Base-by-base conservation (phyloP, 2,329 filamentous ascomycete species). In the Ophiostoma australiae region DNA sequence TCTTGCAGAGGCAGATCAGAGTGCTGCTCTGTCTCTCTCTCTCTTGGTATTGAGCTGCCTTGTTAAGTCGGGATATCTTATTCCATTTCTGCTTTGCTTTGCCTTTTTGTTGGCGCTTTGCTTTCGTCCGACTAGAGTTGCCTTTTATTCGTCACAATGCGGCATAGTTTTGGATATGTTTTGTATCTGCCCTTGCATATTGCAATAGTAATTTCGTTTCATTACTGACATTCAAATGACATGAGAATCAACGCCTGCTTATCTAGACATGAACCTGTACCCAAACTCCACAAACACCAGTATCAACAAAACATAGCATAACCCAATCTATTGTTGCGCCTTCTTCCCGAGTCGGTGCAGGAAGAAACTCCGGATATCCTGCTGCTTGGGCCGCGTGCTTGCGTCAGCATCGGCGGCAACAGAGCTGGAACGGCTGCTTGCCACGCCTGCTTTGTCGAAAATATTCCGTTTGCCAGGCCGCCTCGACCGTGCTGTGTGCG, bases 401-500 rank as follows among this genome's bases (percentile, higher is more conserved):
- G 37, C 67, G 5, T 61, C 67, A 27, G 39, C 68, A 35, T 58
- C 33, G 3, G 27, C 61, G 23, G 13, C 66, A 23, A 17, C 37
- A 15, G 10, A n/a, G 41, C 39, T 48, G 4, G 17, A 20, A 5
- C 4, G 7, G 20, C 39, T 48, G 37, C 44, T 35, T 8, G 31
- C 33, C 20, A 23, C 63, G 4, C 15, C 55, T 2, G 55, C 39
- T 8, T 52, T 70, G 61, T 72, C 70, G 69, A 75, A 87, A 4
- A 87, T 82, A 74, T 81, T 84, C 72, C 82, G 82, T 76, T 84
- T 87, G 13, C 82, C 82, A 68, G 81, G 84, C 66, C 82, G 84
- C 74, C 85, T 86, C 13, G 91, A 91, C 68, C 93, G 85, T 67
- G 94, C 89, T 2, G 87, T 85, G 77, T 90, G 89, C 67, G 88